Percentiles rank a stretch among this genome's conserved stretches.
These are phyloP conservation scores for Orbilia ellipsospora DNA, from an alignment of 2,329 filamentous ascomycete species.

Conservation along the genomic window DNA sequence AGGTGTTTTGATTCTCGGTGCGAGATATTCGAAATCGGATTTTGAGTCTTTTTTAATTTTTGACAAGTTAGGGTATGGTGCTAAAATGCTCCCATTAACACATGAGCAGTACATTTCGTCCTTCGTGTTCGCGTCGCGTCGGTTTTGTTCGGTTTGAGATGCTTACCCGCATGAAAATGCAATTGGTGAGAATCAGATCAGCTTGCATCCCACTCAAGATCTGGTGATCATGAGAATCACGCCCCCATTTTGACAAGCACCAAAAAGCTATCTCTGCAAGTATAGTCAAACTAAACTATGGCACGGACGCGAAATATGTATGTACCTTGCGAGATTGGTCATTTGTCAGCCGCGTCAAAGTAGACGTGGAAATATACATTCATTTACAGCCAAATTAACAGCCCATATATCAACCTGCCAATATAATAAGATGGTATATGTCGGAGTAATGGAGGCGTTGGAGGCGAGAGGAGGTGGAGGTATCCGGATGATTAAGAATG, in stretches of 20 bases:
- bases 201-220: background rate
- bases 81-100: slow-evolving; percentile 16
- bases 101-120: slow-evolving; percentile 37
- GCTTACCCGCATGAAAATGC: slow-evolving; percentile 23
- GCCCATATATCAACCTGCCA: no score
- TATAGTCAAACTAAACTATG: background rate
- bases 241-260: slow-evolving; percentile 3
- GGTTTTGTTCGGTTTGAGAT: background rate
- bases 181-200: slow-evolving; percentile 18
- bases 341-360: no score
- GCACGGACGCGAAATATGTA: no score
- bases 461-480: no score
- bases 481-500: no score
- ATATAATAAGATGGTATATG: background rate
- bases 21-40: background rate
- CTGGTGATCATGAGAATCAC: slow-evolving; percentile 44
- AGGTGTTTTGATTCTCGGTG: background rate
- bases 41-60: background rate
- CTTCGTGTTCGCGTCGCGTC: background rate
- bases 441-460: background rate
- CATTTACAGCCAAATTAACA: no score
- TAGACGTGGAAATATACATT: no score
- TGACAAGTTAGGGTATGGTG: background rate
- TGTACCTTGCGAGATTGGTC: no score
- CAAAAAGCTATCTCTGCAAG: background rate